Evolutionary conservation across 2,329 filamentous ascomycete species (phyloP).

Genomic region (Cladosporium sp.): DNA sequence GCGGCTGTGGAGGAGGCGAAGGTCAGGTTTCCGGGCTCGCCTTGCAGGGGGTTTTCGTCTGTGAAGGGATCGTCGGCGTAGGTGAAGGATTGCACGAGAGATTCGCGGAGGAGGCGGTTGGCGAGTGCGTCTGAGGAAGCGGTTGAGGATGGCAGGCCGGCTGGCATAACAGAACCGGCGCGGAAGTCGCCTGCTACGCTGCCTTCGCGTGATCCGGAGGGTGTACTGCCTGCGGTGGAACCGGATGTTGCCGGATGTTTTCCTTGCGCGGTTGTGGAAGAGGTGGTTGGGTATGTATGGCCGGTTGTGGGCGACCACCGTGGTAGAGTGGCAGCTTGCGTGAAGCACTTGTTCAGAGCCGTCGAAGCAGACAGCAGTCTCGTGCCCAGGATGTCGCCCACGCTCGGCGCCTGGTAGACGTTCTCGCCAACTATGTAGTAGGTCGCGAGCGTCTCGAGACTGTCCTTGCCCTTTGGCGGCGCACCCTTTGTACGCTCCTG

Average conservation of each 20-base stretch:
- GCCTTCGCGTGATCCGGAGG: slow-evolving; percentile 48
- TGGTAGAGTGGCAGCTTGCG: slow-evolving; percentile 55
- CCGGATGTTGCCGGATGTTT: neutral
- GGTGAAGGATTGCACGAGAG: slow-evolving; percentile 39
- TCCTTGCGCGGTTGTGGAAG: slow-evolving; percentile 40
- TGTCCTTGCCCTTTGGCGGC: slow-evolving; percentile 46
- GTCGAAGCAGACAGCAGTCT: slow-evolving; percentile 58
- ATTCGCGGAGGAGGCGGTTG: slow-evolving; percentile 44
- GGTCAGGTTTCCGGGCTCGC: slow-evolving; percentile 65
- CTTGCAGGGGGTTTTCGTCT: slow-evolving; percentile 64
- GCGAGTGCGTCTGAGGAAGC: slow-evolving; percentile 25
- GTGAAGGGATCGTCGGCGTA: slow-evolving; percentile 62
- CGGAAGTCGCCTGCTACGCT: slow-evolving; percentile 39
- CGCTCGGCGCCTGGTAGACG: slow-evolving; percentile 63
- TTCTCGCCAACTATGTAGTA: slow-evolving; percentile 64
- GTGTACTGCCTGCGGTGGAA: slow-evolving; percentile 29
- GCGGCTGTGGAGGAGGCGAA: slow-evolving; percentile 50
- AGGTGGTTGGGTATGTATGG: slow-evolving; percentile 53
- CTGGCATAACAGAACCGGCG: slow-evolving; percentile 29
- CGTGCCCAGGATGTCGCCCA: slow-evolving; percentile 58
- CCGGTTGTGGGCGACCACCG: slow-evolving; percentile 61
- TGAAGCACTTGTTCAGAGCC: slow-evolving; percentile 58
- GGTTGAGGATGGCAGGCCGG: neutral
- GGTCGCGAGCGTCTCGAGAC: slow-evolving; percentile 57
- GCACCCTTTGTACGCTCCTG: slow-evolving; percentile 43